Evolutionary conservation across 2,329 filamentous ascomycete species (phyloP).

Genomic region (Meredithiella fracta): DNA sequence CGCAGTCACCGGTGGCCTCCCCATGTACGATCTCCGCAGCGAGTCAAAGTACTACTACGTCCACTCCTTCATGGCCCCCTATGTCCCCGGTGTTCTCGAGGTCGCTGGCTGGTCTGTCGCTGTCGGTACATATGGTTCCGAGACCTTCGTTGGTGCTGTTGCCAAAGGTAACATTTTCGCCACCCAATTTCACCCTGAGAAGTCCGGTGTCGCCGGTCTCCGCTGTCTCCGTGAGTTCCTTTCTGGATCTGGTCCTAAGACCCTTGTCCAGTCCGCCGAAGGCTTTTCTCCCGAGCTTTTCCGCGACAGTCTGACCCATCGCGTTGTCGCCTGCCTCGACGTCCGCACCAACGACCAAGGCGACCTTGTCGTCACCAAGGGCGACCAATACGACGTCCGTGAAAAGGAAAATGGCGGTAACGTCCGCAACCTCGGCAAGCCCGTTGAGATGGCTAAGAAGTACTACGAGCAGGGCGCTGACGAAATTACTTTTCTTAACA

Average conservation of each 20-base stretch:
- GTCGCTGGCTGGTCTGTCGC: constrained; percentile 80
- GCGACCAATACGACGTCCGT: constrained; percentile 95
- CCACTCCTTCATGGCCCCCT: constrained; percentile 79
- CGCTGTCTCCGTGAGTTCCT: constrained; percentile 74
- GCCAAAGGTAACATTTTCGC: constrained; percentile 73
- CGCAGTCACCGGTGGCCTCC: constrained; percentile 44
- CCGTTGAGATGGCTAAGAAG: constrained; percentile 78
- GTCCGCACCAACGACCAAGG: constrained; percentile 88
- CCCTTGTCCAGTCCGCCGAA: constrained; percentile 11
- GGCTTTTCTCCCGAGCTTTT: constrained; percentile 17
- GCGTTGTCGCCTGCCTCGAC: constrained; percentile 90
- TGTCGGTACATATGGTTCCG: constrained; percentile 68
- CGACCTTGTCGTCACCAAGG: constrained; percentile 93
- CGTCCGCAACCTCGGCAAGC: constrained; percentile 90
- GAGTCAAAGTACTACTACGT: constrained; percentile 97
- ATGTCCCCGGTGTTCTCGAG: constrained; percentile 57
- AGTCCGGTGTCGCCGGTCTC: constrained; percentile 79
- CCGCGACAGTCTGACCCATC: constrained; percentile 63
- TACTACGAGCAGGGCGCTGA: constrained; percentile 97
- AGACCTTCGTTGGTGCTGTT: constrained; percentile 84
- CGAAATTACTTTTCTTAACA: constrained; percentile 95
- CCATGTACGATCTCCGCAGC: constrained; percentile 61
- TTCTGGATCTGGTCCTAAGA: constrained; percentile 42
- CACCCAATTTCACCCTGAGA: constrained; percentile 96
- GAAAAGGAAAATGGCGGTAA: constrained; percentile 53